phyloP scores from a whole-genome alignment of 768 basidiomycete genomes.

The Pleurotus sapidus region DNA sequence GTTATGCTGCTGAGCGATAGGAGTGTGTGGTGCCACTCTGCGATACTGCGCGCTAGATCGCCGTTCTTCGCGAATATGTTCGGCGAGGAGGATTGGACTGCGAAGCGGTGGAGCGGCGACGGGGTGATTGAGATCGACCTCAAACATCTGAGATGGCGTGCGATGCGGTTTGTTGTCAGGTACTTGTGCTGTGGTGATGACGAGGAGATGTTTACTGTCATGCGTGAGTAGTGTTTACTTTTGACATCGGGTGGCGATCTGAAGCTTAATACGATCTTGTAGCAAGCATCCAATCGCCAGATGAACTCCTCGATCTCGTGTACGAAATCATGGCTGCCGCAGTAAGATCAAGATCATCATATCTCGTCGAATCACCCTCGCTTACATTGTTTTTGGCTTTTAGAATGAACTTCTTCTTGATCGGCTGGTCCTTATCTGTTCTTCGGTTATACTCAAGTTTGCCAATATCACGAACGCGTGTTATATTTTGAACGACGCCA shows the following conservation, averaged over 20 bases:
- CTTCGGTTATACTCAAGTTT: slow-evolving; percentile 64
- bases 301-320: slow-evolving; percentile 82
- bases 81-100: slow-evolving; percentile 79
- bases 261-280: slow-evolving; percentile 8
- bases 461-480: slow-evolving; percentile 75
- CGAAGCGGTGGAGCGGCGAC: slow-evolving; percentile 45
- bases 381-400: no score
- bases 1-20: slow-evolving; percentile 67
- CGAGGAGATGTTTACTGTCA: slow-evolving; percentile 63
- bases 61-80: slow-evolving; percentile 85
- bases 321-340: slow-evolving; percentile 85
- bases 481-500: slow-evolving; percentile 78
- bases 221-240: slow-evolving; percentile 44
- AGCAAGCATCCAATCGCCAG: slow-evolving; percentile 65
- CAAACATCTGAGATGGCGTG: slow-evolving; percentile 67
- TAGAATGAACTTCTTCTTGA: slow-evolving; percentile 91
- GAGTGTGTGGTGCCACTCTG: slow-evolving; percentile 65
- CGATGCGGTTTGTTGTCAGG: slow-evolving; percentile 71
- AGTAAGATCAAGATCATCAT: slow-evolving; percentile 32
- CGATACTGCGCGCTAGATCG: slow-evolving; percentile 78
- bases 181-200: slow-evolving; percentile 76
- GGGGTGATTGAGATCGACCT: slow-evolving; percentile 67
- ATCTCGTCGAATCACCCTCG: no score
- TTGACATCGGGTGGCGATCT: not conserved
- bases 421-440: slow-evolving; percentile 80